Evolutionary conservation across 441 rosid species (phyloP).

Genomic region (Mallotus repandus): DNA sequence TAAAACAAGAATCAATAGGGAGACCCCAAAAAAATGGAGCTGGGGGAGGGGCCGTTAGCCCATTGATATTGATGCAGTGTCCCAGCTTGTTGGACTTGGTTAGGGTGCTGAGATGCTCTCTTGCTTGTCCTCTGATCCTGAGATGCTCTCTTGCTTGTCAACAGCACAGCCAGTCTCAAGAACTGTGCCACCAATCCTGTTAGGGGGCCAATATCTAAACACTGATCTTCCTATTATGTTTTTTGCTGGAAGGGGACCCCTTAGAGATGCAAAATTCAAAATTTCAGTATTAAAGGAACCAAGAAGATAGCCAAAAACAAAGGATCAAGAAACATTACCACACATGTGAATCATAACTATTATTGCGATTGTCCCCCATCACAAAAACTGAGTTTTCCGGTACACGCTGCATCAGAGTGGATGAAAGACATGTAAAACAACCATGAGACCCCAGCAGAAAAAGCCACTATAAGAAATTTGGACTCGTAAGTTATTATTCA

Average conservation of each 20-base stretch:
- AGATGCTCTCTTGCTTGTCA: slow-evolving; percentile 42
- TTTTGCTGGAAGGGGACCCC: slow-evolving; percentile 92
- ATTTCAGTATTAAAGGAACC: background rate
- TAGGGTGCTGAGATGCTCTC: slow-evolving; percentile 22
- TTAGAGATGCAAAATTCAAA: slow-evolving; percentile 25
- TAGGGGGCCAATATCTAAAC: slow-evolving; percentile 91
- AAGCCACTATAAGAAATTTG: background rate
- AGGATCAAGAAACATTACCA: slow-evolving; percentile 49
- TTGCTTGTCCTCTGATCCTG: slow-evolving; percentile 41
- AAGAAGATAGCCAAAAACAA: background rate
- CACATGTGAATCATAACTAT: slow-evolving; percentile 91
- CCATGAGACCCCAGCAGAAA: background rate
- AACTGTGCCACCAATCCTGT: slow-evolving; percentile 66
- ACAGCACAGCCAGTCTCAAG: slow-evolving; percentile 59
- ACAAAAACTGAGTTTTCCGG: slow-evolving; percentile 85
- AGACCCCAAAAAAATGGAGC: background rate
- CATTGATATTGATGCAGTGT: background rate
- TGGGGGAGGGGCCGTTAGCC: background rate
- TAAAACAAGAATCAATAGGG: background rate
- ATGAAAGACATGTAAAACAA: background rate
- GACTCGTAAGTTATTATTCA: background rate
- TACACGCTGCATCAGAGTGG: slow-evolving; percentile 50
- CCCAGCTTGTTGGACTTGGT: background rate
- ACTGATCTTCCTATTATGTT: slow-evolving; percentile 92
- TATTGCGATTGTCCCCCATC: slow-evolving; percentile 98